Conservation (phyloP, 2,329 filamentous ascomycete species). For the Phialophora verrucosa region DNA sequence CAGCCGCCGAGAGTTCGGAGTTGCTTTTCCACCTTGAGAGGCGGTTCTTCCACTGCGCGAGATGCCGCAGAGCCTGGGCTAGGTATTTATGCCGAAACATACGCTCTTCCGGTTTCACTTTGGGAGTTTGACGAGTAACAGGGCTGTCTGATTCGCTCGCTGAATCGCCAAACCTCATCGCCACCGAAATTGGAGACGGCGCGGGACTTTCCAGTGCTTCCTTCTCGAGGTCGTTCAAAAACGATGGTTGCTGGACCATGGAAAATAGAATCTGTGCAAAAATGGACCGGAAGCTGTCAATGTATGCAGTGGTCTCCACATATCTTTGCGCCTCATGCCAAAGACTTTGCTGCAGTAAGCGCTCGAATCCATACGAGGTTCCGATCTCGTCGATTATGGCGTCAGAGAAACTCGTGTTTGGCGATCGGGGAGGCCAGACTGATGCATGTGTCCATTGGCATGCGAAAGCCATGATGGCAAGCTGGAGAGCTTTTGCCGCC, state of each 20-base stretch:
- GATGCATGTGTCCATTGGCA: slow-evolving; percentile 46
- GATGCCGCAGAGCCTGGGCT: slow-evolving; percentile 9
- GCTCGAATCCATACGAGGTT: slow-evolving; percentile 8
- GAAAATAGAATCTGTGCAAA: slow-evolving; percentile 20
- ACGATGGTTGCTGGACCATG: slow-evolving; percentile 5
- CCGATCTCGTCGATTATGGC: background rate
- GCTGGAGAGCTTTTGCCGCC: slow-evolving; percentile 48
- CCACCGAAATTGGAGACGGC: background rate
- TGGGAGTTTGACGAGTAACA: too few relatives aligned
- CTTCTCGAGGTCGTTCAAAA: background rate
- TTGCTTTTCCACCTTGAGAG: background rate
- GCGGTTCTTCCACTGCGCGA: slow-evolving; percentile 16
- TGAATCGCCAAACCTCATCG: too few relatives aligned
- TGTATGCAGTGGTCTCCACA: too few relatives aligned
- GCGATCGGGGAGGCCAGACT: background rate
- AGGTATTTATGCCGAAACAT: background rate
- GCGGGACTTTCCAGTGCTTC: background rate
- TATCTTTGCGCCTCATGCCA: slow-evolving; percentile 13
- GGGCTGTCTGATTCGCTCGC: too few relatives aligned
- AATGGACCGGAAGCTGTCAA: slow-evolving; percentile 11
- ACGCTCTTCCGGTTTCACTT: too few relatives aligned
- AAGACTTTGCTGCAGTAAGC: slow-evolving; percentile 16
- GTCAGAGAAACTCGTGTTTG: background rate
- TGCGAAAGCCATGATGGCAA: slow-evolving; percentile 52
- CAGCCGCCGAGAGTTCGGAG: too few relatives aligned